Evolutionary conservation across 306 rosid genomes (phyloP).

Genomic region (Vigna angularis): DNA sequence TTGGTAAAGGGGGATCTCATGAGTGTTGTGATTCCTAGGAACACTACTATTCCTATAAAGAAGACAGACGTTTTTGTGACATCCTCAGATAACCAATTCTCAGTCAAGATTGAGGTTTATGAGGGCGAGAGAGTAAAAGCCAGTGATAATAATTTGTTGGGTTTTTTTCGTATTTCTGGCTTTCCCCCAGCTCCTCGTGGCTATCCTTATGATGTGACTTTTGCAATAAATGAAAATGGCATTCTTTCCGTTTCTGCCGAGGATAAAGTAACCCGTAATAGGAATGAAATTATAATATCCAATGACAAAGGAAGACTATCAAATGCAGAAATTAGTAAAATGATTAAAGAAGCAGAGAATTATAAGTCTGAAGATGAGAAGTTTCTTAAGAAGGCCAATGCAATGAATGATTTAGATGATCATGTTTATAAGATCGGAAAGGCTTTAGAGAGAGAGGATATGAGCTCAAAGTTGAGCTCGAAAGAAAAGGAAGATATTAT

Average conservation of each 20-base stretch:
- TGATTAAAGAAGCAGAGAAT: constrained; percentile 54
- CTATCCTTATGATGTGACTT: constrained; percentile 42
- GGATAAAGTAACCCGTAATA: constrained; percentile 47
- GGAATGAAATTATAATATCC: constrained; percentile 50
- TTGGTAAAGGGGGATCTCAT: constrained; percentile 44
- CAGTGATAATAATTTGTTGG: constrained; percentile 49
- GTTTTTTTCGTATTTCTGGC: constrained; percentile 31
- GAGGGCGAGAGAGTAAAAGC: constrained; percentile 7
- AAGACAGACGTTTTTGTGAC: no score
- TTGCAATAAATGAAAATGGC: constrained; percentile 54
- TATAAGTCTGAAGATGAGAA: constrained; percentile 51
- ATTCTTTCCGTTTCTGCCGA: constrained; percentile 54
- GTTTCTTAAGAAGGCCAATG: constrained; percentile 41
- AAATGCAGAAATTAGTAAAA: constrained; percentile 42
- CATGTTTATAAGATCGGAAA: constrained; percentile 45
- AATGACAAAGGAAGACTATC: constrained; percentile 53
- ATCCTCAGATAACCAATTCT: accelerated
- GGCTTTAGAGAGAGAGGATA: constrained; percentile 40
- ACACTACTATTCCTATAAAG: constrained; percentile 58
- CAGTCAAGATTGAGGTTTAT: constrained; percentile 16
- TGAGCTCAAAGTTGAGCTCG: constrained; percentile 24
- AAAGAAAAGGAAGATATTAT: not conserved
- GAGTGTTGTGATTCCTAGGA: constrained; percentile 61
- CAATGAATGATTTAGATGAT: constrained; percentile 51
- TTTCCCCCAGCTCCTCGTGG: constrained; percentile 55